Base-by-base conservation (phyloP, 108 stramenopile species). In the Skeletonema grethae region DNA sequence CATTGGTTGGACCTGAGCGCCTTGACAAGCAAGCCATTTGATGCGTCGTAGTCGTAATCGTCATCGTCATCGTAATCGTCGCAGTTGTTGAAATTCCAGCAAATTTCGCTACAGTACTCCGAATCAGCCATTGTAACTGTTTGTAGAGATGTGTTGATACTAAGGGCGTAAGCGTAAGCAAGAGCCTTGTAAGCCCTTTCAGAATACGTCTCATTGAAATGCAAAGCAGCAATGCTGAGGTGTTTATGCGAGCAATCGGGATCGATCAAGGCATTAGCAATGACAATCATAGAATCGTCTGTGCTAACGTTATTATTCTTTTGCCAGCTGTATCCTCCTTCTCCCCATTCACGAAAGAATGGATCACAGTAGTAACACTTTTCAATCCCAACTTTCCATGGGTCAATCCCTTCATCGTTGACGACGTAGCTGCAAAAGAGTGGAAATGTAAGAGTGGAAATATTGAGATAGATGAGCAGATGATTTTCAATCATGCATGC, bases 1-100 rank as follows among this genome's bases (percentile, higher is more conserved):
- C n/a, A 43, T 7, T 15, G 41, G 15, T 43, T 43, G 15, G 3
- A 11, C 3, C 0, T 45, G 15, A 45, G 43, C 3, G 43, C 43
- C 43, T 45, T 45, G 43, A 45, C n/a, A 45, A 45, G n/a, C 43
- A 45, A n/a, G n/a, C 43, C 43, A n/a, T 45, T 45, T n/a, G 43
- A 45, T 45, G 11, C 15, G 43, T 45, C 43, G 25, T 28, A 28
- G 25, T 28, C 25, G 25, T 28, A 0, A 28, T 28, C 0, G 12
- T 45, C 41, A 43, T 43, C 12, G 3, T 45, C 2, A 11, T 8
- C 13, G 4, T 28, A 28, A 1, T 28, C 25, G 25, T 28, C 1
- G 25, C 0, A 0, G 25, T 28, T 28, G 25, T n/a, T n/a, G n/a
- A n/a, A n/a, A n/a, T n/a, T n/a, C n/a, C 43, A 45, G 43, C 43